phyloP scores from a whole-genome alignment of 1,284 basidiomycete genomes.

The Heterobasidion occidentale region DNA sequence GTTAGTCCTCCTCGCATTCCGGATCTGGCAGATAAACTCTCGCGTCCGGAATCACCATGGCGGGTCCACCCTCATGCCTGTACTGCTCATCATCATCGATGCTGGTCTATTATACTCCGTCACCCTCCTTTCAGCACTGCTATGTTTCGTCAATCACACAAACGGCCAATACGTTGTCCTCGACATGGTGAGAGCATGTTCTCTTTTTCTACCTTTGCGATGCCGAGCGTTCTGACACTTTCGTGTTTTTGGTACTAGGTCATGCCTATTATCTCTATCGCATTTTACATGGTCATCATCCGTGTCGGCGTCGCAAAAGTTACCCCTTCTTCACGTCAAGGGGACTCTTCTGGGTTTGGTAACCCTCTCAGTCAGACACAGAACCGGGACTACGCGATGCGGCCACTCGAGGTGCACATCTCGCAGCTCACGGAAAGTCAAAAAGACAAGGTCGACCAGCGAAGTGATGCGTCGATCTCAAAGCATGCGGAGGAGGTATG shows the following conservation, averaged over 20 bases:
- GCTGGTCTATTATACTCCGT: conserved; percentile 24
- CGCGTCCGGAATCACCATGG: conserved; percentile 10
- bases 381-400: background rate
- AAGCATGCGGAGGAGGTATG: too few species aligned
- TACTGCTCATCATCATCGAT: conserved; percentile 24
- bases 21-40: conserved; percentile 19
- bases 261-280: conserved; percentile 23
- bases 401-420: conserved; percentile 5
- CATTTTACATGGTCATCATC: conserved; percentile 22
- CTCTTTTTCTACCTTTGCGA: background rate
- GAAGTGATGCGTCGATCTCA: too few species aligned
- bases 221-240: background rate
- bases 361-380: background rate
- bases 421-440: conserved; percentile 3
- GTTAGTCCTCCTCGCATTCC: conserved; percentile 16
- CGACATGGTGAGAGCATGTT: conserved; percentile 19
- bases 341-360: background rate
- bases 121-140: conserved; percentile 22
- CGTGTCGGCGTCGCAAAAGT: conserved; percentile 14
- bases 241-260: background rate
- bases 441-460: background rate
- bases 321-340: background rate
- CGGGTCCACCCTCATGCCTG: conserved; percentile 14
- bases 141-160: conserved; percentile 21
- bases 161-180: conserved; percentile 25